phyloP scores from a whole-genome alignment of 164 flowering plant species.

The Amborella trichopoda region DNA sequence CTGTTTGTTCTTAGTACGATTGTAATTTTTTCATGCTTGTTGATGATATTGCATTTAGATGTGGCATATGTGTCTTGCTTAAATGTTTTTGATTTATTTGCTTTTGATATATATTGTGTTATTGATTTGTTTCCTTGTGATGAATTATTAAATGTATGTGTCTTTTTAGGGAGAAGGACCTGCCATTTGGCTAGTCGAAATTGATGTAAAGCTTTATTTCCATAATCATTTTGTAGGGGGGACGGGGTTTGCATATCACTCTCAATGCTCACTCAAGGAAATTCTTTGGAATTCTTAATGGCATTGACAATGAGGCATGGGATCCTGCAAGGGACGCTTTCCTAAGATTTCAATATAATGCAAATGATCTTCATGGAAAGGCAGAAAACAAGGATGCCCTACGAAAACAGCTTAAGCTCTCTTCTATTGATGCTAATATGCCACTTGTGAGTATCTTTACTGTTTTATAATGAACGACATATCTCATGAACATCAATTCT shows the following conservation, averaged over 20 bases:
- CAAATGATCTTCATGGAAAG: slow-evolving; percentile 76
- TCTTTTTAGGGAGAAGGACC: neutral
- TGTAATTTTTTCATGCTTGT: too few species aligned
- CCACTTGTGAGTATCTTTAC: slow-evolving; percentile 64
- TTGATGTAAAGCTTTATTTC: neutral
- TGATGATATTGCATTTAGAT: too few species aligned
- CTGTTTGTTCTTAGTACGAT: too few species aligned
- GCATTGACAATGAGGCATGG: slow-evolving; percentile 91
- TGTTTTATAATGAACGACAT: too few species aligned
- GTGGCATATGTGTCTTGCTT: too few species aligned
- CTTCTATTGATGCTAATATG: slow-evolving; percentile 31
- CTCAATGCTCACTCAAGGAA: slow-evolving; percentile 69
- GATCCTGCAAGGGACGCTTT: slow-evolving; percentile 70
- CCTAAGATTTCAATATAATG: slow-evolving; percentile 64
- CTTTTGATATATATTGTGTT: neutral
- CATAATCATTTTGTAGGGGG: slow-evolving; percentile 37
- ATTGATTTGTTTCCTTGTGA: neutral
- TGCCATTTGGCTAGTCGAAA: neutral
- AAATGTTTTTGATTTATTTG: neutral
- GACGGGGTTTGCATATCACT: slow-evolving; percentile 70
- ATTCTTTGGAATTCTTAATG: slow-evolving; percentile 87
- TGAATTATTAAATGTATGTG: neutral
- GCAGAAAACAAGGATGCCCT: slow-evolving; percentile 59
- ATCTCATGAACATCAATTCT: too few species aligned
- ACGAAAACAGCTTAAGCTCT: slow-evolving; percentile 51